Conservation (phyloP, 2,329 filamentous ascomycete species). For the Claviceps purpurea region DNA sequence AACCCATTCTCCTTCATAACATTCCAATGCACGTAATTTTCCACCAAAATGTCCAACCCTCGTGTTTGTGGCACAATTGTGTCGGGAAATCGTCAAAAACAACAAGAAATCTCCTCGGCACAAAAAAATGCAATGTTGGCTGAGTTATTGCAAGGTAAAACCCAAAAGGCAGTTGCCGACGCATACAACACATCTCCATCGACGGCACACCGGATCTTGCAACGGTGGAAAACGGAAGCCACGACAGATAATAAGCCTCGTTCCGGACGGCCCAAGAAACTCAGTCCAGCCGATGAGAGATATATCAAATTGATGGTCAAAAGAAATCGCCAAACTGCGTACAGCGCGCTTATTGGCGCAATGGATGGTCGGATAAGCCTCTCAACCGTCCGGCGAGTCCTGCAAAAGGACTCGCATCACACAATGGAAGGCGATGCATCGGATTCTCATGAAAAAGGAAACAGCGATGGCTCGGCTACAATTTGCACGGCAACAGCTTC, state of each 20-base stretch:
- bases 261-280: neutral
- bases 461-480: neutral
- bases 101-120: neutral
- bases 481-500: neutral
- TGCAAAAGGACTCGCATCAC: neutral
- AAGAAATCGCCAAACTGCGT: neutral
- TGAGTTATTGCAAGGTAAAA: neutral
- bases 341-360: neutral
- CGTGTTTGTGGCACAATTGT: neutral
- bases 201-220: neutral
- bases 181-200: neutral
- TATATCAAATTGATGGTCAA: neutral
- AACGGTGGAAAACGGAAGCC: neutral
- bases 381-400: neutral
- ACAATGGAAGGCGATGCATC: neutral
- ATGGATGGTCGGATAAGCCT: neutral
- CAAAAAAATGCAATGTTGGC: neutral
- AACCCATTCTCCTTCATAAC: too few species aligned
- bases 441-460: neutral
- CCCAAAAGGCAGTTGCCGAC: neutral
- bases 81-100: neutral
- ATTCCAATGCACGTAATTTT: neutral
- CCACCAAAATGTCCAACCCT: neutral
- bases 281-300: neutral
- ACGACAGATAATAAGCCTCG: neutral